Percentiles rank a stretch among this genome's conserved stretches.
Evolutionary conservation across 768 basidiomycete species (phyloP).

Genomic region (Solioccasus polychromus): DNA sequence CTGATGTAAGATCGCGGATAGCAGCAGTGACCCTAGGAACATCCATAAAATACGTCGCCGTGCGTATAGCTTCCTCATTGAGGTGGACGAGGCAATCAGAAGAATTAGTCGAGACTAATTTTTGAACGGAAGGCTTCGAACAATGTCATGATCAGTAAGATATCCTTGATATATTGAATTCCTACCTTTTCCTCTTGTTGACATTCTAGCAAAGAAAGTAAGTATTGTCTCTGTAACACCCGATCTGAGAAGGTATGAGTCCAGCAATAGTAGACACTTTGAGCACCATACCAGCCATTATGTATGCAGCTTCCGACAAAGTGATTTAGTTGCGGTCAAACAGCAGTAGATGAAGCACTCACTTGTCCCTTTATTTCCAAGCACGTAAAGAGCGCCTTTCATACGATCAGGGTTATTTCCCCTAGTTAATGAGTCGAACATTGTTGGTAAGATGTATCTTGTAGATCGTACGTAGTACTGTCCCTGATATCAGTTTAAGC

Average conservation of each 20-base stretch:
- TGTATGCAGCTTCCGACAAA: constrained; percentile 53
- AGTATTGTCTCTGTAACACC: constrained; percentile 51
- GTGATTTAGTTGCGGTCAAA: constrained; percentile 7
- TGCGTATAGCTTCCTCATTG: constrained; percentile 62
- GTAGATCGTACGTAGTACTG: constrained; percentile 75
- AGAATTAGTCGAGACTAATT: constrained; percentile 41
- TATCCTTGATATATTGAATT: constrained; percentile 9
- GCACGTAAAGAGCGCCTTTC: constrained; percentile 88
- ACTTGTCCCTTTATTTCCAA: constrained; percentile 74
- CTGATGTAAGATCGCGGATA: constrained; percentile 46
- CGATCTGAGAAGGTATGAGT: constrained; percentile 43
- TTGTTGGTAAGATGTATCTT: constrained; percentile 54
- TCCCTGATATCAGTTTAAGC: constrained; percentile 9
- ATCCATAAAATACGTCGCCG: constrained; percentile 55
- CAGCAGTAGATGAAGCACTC: constrained; percentile 17
- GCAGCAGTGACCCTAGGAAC: constrained; percentile 46
- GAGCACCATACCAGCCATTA: constrained; percentile 57
- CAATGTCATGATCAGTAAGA: constrained; percentile 49
- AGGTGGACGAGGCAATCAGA: constrained; percentile 59
- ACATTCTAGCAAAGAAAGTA: constrained; percentile 64
- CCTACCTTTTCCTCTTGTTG: constrained; percentile 84
- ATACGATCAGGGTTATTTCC: constrained; percentile 89
- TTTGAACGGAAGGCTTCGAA: constrained; percentile 17
- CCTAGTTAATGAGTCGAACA: constrained; percentile 61
- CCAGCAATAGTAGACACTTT: constrained; percentile 3